phyloP scores from a whole-genome alignment of 495 filamentous ascomycete genomes.

The Xylaria grammica region DNA sequence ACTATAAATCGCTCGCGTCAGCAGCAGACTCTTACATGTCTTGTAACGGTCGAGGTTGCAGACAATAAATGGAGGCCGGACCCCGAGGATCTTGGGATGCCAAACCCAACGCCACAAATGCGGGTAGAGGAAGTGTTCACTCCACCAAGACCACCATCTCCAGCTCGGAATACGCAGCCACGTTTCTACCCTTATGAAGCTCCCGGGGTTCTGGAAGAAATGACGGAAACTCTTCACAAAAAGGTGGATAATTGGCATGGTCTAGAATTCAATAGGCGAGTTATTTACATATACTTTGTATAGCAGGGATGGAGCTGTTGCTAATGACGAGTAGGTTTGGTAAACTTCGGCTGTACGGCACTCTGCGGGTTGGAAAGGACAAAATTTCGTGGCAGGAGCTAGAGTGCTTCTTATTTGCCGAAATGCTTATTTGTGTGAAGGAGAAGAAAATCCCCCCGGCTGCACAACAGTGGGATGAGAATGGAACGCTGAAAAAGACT shows the following conservation, averaged over 20 bases:
- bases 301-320: neutral
- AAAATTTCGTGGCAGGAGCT: slow-evolving; percentile 97
- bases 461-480: slow-evolving; percentile 64
- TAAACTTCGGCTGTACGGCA: slow-evolving; percentile 89
- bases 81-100: slow-evolving; percentile 76
- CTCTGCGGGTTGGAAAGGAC: slow-evolving; percentile 93
- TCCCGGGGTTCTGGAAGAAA: slow-evolving; percentile 75
- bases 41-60: slow-evolving; percentile 92
- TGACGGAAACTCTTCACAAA: slow-evolving; percentile 82
- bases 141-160: slow-evolving; percentile 54
- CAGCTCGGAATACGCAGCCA: slow-evolving; percentile 51
- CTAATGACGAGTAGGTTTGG: slow-evolving; percentile 69
- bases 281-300: neutral
- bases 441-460: slow-evolving; percentile 74
- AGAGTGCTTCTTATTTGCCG: slow-evolving; percentile 94
- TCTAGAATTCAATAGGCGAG: slow-evolving; percentile 87
- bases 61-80: slow-evolving; percentile 91
- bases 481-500: slow-evolving; percentile 62
- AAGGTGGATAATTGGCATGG: slow-evolving; percentile 99
- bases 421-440: slow-evolving; percentile 99
- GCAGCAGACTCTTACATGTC: slow-evolving; percentile 92
- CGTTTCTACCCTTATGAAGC: slow-evolving; percentile 65
- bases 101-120: slow-evolving; percentile 52
- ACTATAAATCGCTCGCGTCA: slow-evolving; percentile 90
- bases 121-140: slow-evolving; percentile 53